These are phyloP conservation scores for Hamamelis virginiana DNA, from an alignment of 164 flowering plant species.

Conservation along the genomic window DNA sequence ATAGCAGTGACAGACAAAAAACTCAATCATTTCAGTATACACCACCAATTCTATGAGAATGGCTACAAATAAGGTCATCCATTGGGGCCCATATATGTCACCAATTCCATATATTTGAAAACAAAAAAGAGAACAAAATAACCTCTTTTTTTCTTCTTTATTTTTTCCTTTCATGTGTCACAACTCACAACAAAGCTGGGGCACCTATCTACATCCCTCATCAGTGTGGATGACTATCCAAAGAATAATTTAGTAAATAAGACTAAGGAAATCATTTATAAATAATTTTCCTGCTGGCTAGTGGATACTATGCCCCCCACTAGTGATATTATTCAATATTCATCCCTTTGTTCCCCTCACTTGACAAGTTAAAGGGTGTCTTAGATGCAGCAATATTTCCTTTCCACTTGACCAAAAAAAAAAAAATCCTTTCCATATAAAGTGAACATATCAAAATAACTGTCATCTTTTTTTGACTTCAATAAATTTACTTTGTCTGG, in stretches of 20 bases:
- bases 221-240: neutral
- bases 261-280: neutral
- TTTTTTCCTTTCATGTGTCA: neutral
- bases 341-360: neutral
- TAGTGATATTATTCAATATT: neutral
- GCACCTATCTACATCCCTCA: neutral
- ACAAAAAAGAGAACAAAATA: neutral
- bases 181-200: neutral
- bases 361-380: neutral
- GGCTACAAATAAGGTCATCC: neutral
- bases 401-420: too few species aligned
- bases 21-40: neutral
- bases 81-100: neutral
- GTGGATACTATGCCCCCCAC: neutral
- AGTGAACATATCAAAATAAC: neutral
- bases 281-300: neutral
- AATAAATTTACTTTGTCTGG: neutral
- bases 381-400: neutral
- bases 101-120: neutral
- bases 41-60: neutral
- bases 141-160: too few species aligned
- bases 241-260: neutral
- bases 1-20: neutral
- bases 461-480: neutral
- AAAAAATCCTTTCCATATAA: too few species aligned